Evolutionary conservation across 2,329 filamentous ascomycete genomes (phyloP), one percentile per base, ranked within the genome.

Genomic region (Verticillium albo-atrum): DNA sequence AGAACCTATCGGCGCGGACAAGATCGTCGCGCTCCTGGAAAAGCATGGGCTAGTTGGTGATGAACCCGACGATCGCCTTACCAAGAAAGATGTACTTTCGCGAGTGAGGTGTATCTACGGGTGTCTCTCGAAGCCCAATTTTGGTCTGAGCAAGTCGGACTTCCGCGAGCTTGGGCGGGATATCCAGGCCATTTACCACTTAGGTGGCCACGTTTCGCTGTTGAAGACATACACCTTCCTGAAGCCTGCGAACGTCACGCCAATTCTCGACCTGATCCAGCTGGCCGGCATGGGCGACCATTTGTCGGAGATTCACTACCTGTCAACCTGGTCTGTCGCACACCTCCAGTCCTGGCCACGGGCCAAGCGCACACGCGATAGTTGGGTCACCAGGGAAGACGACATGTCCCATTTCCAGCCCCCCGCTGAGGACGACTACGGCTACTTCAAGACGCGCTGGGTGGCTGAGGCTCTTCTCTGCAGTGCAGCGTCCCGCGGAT

Each of bases 361-460:
- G n/a, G 62, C 65, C 9, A 63, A 62, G 60, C 58, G 62, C 37
- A 62, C 59, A 17, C 63, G 62, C 25, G 27, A 60, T 5, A 60
- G 63, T 1, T 62, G 61, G 51, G 62, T 65, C 25, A 64, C 60
- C 17, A 56, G 47, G 3, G 65, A 68, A 52, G 63, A 66, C 58
- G 60, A 62, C 47, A 65, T 62, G 58, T 50, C 59, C 12, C 65
- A 68, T 55, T 68, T 68, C 54, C 55, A 59, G 23, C 66, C 67
- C 10, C 66, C 67, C 1, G 59, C 66, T 4, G 63, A 65, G 14
- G 64, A 68, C 50, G 65, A 68, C 30, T 62, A 61, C 14, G 67
- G 66, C 17, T 69, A 68, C 62, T 69, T 69, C 62, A 68, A 68
- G 62, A 66, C 65, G 12, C 64, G 66, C 17, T 68, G 67, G 67